Base-by-base conservation (phyloP, 345 rosid genomes). In the Clarkia xantiana region DNA sequence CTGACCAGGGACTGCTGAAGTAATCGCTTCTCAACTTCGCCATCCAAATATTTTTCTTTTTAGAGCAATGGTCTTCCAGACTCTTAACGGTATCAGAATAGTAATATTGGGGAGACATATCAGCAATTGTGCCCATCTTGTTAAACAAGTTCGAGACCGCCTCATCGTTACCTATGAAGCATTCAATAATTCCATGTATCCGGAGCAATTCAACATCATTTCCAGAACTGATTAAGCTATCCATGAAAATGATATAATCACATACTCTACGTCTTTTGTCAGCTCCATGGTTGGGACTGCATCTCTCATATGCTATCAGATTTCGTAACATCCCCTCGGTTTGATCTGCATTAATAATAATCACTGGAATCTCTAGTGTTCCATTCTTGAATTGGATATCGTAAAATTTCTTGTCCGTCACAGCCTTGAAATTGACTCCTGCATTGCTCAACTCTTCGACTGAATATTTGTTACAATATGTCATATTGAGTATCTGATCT, bases 241-340 rank as follows among this genome's bases (percentile, higher is more conserved):
- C 65, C 65, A 64, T 51, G 8, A 67, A 39, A 0, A 1, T 12
- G 5, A 39, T 23, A 11, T 65, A 68, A 42, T 68, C 70, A 0
- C 9, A 16, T 11, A 59, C 12, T 29, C 5, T 29, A 29, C 8
- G 8, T 7, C 36, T 7, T 11, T 45, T 36, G 4, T 40, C 2
- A 3, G 42, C 1, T 11, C 20, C 11, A 2, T n/a, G 1, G 1
- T 2, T 3, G 0, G 3, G 20, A 15, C 10, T 22, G 45, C 16
- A 51, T 13, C 56, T 63, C 54, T 64, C 73, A 14, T 60, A 68
- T 4, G 66, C 54, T 4, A 63, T 40, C 9, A 63, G 25, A 38
- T 68, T 63, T 15, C 65, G 56, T 1, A 59, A 38, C 1, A 50
- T 2, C 7, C 57, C 34, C 18, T 62, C 63, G 0, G 55, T 53